Base-by-base conservation (phyloP, 768 basidiomycete species). In the Lactifluus piperatus region DNA sequence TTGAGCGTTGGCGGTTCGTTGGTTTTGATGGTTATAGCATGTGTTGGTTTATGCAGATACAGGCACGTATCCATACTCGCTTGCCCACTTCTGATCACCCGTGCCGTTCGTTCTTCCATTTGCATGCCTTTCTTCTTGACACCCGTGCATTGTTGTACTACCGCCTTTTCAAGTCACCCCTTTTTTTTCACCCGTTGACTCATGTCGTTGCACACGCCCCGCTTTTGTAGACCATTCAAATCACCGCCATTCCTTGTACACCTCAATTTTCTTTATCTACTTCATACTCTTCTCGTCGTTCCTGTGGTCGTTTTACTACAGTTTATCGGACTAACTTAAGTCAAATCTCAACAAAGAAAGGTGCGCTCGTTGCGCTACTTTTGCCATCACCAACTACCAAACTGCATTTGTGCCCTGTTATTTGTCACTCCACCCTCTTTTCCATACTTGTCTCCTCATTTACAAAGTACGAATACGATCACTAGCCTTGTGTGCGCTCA, bases 211-310 rank as follows among this genome's bases (percentile, higher is more conserved):
- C 41, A 26, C 22, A 29, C 18, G n/a, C 16, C n/a, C 16, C 29
- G 29, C 43, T 34, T 43, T 45, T 46, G 30, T 36, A 55, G 44
- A 55, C 24, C 53, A 26, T 54, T 47, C 53, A 32, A 43, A 53
- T 22, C 32, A n/a, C 16, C 43, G 57, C 43, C 57, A 51, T 46
- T 58, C 57, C 44, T 58, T 58, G 57, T 58, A 58, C 57, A 39
- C 43, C 57, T 7, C 20, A 10, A 2, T 36, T 45, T 34, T 54
- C 24, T 43, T 32, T 39, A 43, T 10, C 7, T n/a, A 47, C 46
- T 27, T 20, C 36, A 37, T 51, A 37, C 37, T 51, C 36, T 27
- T 27, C 26, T 51, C 26, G 7, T 39, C 20, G 29, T 30, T 20
- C 34, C 6, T n/a, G 22, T 51, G 51, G 51, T 51, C 37, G 5